phyloP scores from a whole-genome alignment of 805 yeast genomes.

The Metschnikowia dekortorum region DNA sequence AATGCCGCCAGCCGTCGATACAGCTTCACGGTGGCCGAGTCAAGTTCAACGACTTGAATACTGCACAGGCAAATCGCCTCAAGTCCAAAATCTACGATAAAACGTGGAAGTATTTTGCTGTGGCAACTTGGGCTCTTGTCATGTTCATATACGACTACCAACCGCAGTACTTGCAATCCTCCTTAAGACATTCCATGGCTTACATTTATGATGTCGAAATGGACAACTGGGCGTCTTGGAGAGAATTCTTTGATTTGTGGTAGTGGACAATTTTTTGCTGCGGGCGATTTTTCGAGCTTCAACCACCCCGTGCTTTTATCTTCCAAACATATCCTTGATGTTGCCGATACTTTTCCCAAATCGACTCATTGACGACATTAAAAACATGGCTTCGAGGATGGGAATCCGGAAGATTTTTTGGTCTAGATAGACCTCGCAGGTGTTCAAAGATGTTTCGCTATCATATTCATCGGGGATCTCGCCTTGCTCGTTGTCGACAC shows the following conservation, averaged over 20 bases:
- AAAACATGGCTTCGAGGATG: background rate
- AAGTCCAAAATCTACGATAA: constrained; percentile 26
- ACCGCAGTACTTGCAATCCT: constrained; percentile 57
- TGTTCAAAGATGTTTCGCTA: background rate
- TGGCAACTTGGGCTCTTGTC: constrained; percentile 66
- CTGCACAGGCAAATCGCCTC: constrained; percentile 31
- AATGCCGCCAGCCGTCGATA: constrained; percentile 33
- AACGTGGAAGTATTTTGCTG: constrained; percentile 59
- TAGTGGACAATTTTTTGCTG: background rate
- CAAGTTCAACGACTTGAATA: constrained; percentile 25
- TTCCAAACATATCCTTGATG: background rate
- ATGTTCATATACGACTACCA: constrained; percentile 66
- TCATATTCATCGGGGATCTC: background rate
- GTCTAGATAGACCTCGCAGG: background rate
- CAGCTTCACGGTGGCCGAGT: constrained; percentile 18
- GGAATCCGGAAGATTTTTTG: background rate
- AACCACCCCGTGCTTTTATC: background rate
- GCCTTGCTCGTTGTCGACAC: background rate
- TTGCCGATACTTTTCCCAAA: background rate
- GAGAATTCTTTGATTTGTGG: constrained; percentile 37
- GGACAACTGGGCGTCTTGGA: constrained; percentile 46
- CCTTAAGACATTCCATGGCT: constrained; percentile 64
- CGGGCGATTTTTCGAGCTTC: background rate
- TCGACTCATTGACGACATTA: background rate
- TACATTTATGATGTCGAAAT: constrained; percentile 62